Base-by-base conservation (phyloP, 805 yeast genomes). In the Candida coquimbonensis region DNA sequence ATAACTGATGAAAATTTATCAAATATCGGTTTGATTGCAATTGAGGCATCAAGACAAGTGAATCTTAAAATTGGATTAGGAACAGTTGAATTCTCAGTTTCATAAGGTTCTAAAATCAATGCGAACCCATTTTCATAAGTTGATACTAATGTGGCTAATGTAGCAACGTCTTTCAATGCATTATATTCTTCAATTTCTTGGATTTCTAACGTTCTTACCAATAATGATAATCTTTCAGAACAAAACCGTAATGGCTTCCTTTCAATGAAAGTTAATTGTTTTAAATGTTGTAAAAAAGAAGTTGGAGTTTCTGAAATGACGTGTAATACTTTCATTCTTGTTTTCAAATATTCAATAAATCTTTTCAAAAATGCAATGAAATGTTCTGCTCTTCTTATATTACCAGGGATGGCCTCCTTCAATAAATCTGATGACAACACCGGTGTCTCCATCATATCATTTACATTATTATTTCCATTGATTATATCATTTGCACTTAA, bases 271-370 rank as follows among this genome's bases (percentile, higher is more conserved):
- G 99, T 93, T 41, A 93, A 67, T 48, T 91, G 96, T 61, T 91
- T 90, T 60, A 95, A 68, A 70, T 93, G 99, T 60, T 87, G 95
- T 48, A 93, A 65, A 58, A 93, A 93, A 32, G 96, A 88, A 5
- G 81, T 77, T 0, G 99, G 99, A 0, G 99, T 93, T 63, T 93
- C 99, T n/a, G 96, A 87, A 38, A 93, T 89, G 34, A 93, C 99
- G 68, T 91, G 96, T 42, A 95, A 67, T 3, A 93, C 96, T 68
- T 93, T 95, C 98, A 93, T 93, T 66, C 99, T 79, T 4, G 97
- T 91, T 59, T 91, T 93, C 57, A 93, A 69, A 65, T 93, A 93
- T 60, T 93, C 99, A 29, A 93, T 87, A 54, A 93, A 86, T 52
- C 99, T 72, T 58, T 90, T 87, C 62, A 93, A 72, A 59, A 93